Evolutionary conservation across 2,329 filamentous ascomycete genomes (phyloP).

Genomic region (Coleophoma crateriformis): DNA sequence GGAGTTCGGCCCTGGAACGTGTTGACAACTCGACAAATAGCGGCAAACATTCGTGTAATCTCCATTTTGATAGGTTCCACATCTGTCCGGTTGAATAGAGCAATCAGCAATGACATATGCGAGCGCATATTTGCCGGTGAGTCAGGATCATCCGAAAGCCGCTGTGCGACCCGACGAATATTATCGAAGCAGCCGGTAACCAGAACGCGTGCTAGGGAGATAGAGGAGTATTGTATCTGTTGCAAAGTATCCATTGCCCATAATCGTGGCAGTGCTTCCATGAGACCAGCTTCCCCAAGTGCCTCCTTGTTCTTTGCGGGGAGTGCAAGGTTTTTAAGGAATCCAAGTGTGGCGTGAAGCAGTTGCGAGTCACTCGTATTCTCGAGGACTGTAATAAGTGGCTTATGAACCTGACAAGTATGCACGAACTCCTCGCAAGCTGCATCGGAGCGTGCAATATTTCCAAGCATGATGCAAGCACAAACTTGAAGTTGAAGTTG

Average conservation of each 20-base stretch:
- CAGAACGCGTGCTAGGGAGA: slow-evolving; percentile 52
- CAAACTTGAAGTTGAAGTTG: slow-evolving; percentile 44
- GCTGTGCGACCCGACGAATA: slow-evolving; percentile 41
- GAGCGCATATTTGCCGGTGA: slow-evolving; percentile 27
- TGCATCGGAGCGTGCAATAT: slow-evolving; percentile 54
- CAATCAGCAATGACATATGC: slow-evolving; percentile 32
- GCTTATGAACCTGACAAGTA: slow-evolving; percentile 34
- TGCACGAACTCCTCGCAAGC: slow-evolving; percentile 45
- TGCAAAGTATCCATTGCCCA: slow-evolving; percentile 47
- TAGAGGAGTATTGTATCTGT: slow-evolving; percentile 55
- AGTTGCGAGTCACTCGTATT: slow-evolving; percentile 42
- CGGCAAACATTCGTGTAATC: slow-evolving; percentile 46
- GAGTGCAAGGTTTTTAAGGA: slow-evolving; percentile 61
- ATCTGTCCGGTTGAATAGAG: slow-evolving; percentile 37
- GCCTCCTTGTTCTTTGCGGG: slow-evolving; percentile 46
- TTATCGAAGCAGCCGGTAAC: slow-evolving; percentile 48
- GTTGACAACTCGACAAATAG: slow-evolving; percentile 50
- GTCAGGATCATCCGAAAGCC: slow-evolving; percentile 30
- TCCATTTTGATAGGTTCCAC: slow-evolving; percentile 54
- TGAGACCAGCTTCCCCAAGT: slow-evolving; percentile 39
- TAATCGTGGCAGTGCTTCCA: slow-evolving; percentile 47
- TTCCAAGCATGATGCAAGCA: slow-evolving; percentile 56
- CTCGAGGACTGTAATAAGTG: slow-evolving; percentile 40
- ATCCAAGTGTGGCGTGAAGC: slow-evolving; percentile 51
- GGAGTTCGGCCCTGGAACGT: slow-evolving; percentile 25